Percentiles rank a stretch among this genome's conserved stretches.
Conservation (phyloP, 768 basidiomycete species). For the Calocera cornea region DNA sequence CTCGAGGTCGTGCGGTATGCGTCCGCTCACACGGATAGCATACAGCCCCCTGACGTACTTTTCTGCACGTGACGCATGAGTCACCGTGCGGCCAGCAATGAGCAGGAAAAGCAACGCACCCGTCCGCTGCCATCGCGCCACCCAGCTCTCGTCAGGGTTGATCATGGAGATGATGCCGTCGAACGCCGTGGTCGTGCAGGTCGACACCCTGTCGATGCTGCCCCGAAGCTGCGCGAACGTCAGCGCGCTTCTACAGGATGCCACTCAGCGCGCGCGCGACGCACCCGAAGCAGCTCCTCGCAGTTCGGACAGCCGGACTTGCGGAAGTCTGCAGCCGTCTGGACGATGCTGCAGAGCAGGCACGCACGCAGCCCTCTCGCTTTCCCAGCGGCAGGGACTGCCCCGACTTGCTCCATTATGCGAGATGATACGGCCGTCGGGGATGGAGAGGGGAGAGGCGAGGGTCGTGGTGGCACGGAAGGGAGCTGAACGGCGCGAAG, state of each 20-base stretch:
- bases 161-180: conserved; percentile 85
- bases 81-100: not conserved
- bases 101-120: conserved; percentile 36
- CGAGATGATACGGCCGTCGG: not conserved
- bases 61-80: conserved; percentile 34
- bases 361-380: conserved; percentile 78
- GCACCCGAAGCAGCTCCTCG: conserved; percentile 83
- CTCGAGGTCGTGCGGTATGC: conserved; percentile 74
- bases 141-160: conserved; percentile 82
- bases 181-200: conserved; percentile 84
- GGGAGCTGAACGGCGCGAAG: too few species aligned
- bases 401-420: not conserved
- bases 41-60: conserved; percentile 88
- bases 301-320: conserved; percentile 91
- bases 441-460: too few species aligned
- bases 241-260: not conserved
- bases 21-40: conserved; percentile 76
- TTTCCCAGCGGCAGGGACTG: conserved; percentile 46
- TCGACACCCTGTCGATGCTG: conserved; percentile 62
- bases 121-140: conserved; percentile 89
- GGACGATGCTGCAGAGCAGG: conserved; percentile 83
- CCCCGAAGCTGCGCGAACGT: conserved; percentile 59
- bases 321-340: conserved; percentile 68
- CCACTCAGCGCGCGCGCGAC: conserved; percentile 15
- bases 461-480: too few species aligned